phyloP scores from a whole-genome alignment of 768 basidiomycete genomes.

The Termitomyces sp. region DNA sequence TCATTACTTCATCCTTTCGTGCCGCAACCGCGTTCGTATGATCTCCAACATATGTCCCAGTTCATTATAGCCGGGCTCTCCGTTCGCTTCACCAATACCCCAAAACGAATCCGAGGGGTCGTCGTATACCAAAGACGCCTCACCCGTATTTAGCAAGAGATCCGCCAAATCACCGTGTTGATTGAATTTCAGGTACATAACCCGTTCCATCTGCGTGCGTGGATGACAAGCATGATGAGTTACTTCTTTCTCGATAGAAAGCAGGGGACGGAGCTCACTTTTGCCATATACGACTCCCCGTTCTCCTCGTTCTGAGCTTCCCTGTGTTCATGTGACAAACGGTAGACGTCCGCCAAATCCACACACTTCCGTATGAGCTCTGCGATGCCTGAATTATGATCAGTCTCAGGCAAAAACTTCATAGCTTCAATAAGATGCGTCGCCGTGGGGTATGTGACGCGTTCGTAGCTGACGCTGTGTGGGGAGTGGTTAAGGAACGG shows the following conservation, averaged over 20 bases:
- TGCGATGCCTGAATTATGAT: constrained; percentile 41
- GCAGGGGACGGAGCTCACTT: constrained; percentile 29
- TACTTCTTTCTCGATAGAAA: not conserved
- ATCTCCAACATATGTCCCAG: constrained; percentile 56
- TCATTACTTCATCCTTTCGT: constrained; percentile 12
- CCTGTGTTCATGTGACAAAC: constrained; percentile 24
- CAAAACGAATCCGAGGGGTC: constrained; percentile 58
- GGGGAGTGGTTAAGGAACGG: constrained; percentile 65
- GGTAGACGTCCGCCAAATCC: constrained; percentile 32
- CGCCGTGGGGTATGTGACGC: constrained; percentile 59
- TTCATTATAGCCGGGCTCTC: constrained; percentile 40
- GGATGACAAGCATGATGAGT: not conserved
- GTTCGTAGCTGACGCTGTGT: constrained; percentile 52
- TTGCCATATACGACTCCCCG: constrained; percentile 41
- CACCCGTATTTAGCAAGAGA: constrained; percentile 46
- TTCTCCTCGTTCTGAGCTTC: constrained; percentile 44
- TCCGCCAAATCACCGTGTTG: constrained; percentile 58
- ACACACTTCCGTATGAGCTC: constrained; percentile 46
- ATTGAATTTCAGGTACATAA: constrained; percentile 60
- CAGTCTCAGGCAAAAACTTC: constrained; percentile 46
- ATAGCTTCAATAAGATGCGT: constrained; percentile 74
- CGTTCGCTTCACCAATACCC: constrained; percentile 51
- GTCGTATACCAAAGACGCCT: constrained; percentile 44
- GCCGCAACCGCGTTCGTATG: constrained; percentile 43
- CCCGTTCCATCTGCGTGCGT: constrained; percentile 56